Base-by-base conservation (phyloP, 345 rosid species). In the Salix suchowensis region DNA sequence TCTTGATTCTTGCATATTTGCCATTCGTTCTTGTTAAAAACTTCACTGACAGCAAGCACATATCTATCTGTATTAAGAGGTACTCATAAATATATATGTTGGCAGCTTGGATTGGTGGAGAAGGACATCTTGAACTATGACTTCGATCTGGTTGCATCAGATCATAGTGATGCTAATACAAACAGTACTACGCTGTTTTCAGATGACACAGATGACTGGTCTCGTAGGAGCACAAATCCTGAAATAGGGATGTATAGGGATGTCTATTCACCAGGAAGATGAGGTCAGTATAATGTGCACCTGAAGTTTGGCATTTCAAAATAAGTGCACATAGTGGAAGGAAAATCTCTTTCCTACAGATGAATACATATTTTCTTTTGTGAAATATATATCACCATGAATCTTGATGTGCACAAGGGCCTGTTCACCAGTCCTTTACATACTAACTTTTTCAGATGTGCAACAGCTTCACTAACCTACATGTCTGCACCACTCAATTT, bases 101-200 rank as follows among this genome's bases (percentile, higher is more conserved):
- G 84, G 85, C 96, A 95, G 98, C 91, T 93, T 80, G 99, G 99
- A 61, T 85, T 96, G 86, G 91, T 85, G 4, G 99, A 96, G 88
- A 96, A 93, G 89, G 90, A 89, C 84, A 82, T 96, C 84, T 81
- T 93, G 82, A 90, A 80, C 88, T 96, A 86, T 84, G 99, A 93
- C 62, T 85, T 93, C 75, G 99, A 96, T 89, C 86, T 85, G 54
- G 90, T 86, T 70, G 92, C 79, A 79, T 91, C 99, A 77, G 98
- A 96, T 82, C 99, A 88, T 70, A 96, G 98, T 81, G 98, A 96
- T 91, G 94, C 91, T 48, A 91, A 90, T 79, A 93, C 98, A 48
- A 93, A 89, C 80, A 96, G 98, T 79, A 89, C 94, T 18, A 93
- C 91, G 70, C 60, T 96, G 67, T 90, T 96, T 84, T 91, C 99